These are phyloP conservation scores for Arthonia radiata DNA, from an alignment of 495 filamentous ascomycete genomes.

Conservation along the genomic window DNA sequence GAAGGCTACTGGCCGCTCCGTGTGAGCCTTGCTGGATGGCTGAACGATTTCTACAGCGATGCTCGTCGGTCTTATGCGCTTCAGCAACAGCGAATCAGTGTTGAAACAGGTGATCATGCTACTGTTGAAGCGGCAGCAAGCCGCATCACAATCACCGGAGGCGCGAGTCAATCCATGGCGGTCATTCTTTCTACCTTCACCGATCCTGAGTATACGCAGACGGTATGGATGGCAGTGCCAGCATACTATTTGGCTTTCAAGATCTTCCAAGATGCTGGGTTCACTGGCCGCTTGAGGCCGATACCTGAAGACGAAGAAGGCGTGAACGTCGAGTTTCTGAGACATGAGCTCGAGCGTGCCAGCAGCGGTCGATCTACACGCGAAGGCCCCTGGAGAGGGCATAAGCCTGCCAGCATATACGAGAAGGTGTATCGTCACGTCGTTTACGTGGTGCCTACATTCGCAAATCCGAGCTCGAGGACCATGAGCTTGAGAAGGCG, in stretches of 20 bases:
- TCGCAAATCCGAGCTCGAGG: slow-evolving; percentile 54
- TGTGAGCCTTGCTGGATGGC: slow-evolving; percentile 39
- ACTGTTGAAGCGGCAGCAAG: not conserved
- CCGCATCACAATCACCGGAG: slow-evolving; percentile 59
- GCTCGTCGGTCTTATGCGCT: slow-evolving; percentile 11
- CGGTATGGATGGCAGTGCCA: slow-evolving; percentile 57
- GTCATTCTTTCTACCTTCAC: slow-evolving; percentile 49
- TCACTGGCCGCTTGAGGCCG: slow-evolving; percentile 31
- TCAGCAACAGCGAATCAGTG: slow-evolving; percentile 1
- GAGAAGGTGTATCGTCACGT: slow-evolving; percentile 37
- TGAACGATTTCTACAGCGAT: slow-evolving; percentile 33
- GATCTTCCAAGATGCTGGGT: slow-evolving; percentile 59
- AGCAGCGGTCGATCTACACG: no score
- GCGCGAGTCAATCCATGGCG: slow-evolving; percentile 52
- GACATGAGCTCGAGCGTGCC: no score
- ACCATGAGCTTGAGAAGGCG: slow-evolving; percentile 42
- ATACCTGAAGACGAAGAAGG: slow-evolving; percentile 55
- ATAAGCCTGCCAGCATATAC: not conserved
- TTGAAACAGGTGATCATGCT: not conserved
- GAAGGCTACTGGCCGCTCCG: slow-evolving; percentile 43
- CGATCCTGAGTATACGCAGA: slow-evolving; percentile 47
- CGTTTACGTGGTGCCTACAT: slow-evolving; percentile 65
- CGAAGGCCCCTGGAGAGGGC: no score
- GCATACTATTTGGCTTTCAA: slow-evolving; percentile 56
- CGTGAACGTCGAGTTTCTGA: no score